Evolutionary conservation across 305 asterid genomes (phyloP).

Genomic region (Lippia alba): DNA sequence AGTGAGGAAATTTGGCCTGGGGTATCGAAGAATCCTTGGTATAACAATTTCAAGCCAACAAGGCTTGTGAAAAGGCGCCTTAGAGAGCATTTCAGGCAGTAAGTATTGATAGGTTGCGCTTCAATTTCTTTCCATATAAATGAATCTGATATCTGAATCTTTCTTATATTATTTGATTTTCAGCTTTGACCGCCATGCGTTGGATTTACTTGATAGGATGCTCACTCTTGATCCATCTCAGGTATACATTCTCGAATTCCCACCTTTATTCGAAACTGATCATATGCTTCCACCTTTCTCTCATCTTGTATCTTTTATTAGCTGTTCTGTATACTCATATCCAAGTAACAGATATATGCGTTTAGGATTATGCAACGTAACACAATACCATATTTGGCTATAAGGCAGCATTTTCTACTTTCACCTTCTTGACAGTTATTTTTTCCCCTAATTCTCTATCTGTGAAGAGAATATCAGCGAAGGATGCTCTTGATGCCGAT

Average conservation of each 20-base stretch:
- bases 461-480: constrained; percentile 85
- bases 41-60: constrained; percentile 83
- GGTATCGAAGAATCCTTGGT: constrained; percentile 90
- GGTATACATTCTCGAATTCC: constrained; percentile 46
- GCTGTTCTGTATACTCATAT: constrained; percentile 26
- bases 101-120: constrained; percentile 41
- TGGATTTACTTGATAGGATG: constrained; percentile 91
- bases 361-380: constrained; percentile 5
- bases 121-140: not conserved
- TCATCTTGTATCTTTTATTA: constrained; percentile 14
- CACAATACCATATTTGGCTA: not conserved
- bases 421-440: constrained; percentile 28
- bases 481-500: constrained; percentile 93
- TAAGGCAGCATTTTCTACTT: constrained; percentile 16
- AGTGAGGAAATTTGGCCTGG: constrained; percentile 93
- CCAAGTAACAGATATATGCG: not conserved
- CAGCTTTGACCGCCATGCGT: constrained; percentile 92
- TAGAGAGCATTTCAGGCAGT: constrained; percentile 88
- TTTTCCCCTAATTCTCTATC: constrained; percentile 25
- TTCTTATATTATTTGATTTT: constrained; percentile 3
- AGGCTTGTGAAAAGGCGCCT: constrained; percentile 82
- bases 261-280: not conserved
- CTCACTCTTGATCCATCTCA: constrained; percentile 87
- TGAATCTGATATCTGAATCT: constrained; percentile 22
- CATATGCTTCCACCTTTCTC: not conserved